Evolutionary conservation across 768 basidiomycete genomes (phyloP).

Genomic region (Kwoniella dejecticola): DNA sequence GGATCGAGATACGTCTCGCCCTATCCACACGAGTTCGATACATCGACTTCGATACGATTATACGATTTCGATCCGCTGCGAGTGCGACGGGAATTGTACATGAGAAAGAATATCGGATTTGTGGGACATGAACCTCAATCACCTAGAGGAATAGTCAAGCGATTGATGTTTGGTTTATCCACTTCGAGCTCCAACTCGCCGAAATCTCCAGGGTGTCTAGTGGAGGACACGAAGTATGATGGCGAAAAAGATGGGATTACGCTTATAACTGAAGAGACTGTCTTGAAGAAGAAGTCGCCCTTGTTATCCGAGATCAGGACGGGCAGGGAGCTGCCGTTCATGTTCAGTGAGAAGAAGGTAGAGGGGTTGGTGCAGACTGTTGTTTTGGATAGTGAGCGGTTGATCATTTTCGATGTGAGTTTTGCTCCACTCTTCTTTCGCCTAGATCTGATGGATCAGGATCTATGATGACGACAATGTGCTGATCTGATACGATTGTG

Average conservation of each 20-base stretch:
- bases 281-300: constrained; percentile 15
- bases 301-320: constrained; percentile 25
- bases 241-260: constrained; percentile 32
- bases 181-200: background rate
- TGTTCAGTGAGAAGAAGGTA: constrained; percentile 20
- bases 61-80: constrained; percentile 52
- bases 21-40: background rate
- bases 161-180: constrained; percentile 13
- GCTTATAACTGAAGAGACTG: constrained; percentile 34
- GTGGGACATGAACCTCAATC: background rate
- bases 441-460: too few relatives aligned
- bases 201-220: background rate
- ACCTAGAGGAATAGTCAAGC: background rate
- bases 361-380: constrained; percentile 24
- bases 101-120: constrained; percentile 11
- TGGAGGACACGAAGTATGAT: constrained; percentile 4
- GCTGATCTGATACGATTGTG: too few relatives aligned
- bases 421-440: too few relatives aligned
- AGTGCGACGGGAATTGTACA: constrained; percentile 25
- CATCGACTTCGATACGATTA: constrained; percentile 22
- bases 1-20: constrained; percentile 47
- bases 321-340: constrained; percentile 38
- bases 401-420: constrained; percentile 45
- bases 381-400: constrained; percentile 42
- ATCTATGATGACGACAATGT: too few relatives aligned